Conservation (phyloP, 208 protist species). For the Naegleria gruberi region DNA sequence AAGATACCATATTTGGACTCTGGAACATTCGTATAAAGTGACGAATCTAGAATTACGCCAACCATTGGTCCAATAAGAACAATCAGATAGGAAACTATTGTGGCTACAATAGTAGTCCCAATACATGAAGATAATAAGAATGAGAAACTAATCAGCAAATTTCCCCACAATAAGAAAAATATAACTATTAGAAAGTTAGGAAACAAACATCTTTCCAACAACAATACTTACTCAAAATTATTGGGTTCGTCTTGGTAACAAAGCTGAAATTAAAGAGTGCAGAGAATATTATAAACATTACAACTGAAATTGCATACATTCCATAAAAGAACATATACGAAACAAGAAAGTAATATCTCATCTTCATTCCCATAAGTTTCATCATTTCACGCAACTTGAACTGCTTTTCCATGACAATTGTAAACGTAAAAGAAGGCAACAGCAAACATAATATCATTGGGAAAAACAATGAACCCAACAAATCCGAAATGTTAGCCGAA, state of each 20-base stretch:
- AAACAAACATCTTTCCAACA: too few species aligned
- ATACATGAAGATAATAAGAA: not conserved
- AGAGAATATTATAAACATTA: not conserved
- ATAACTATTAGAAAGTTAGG: too few species aligned
- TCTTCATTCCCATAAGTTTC: constrained; percentile 23
- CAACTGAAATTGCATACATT: not conserved
- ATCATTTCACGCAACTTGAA: constrained; percentile 21
- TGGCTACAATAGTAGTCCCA: not conserved
- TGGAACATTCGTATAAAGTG: not conserved
- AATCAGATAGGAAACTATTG: not conserved
- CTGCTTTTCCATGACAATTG: constrained; percentile 16
- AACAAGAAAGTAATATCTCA: not conserved
- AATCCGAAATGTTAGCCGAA: too few species aligned
- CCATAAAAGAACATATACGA: not conserved
- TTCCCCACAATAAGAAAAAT: not conserved
- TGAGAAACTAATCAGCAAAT: not conserved
- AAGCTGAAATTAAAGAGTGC: not conserved
- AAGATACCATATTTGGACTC: not conserved
- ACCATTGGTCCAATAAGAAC: not conserved
- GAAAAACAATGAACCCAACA: not conserved
- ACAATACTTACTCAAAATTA: not conserved
- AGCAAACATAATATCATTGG: not conserved
- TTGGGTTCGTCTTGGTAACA: not conserved
- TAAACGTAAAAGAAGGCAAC: not conserved
- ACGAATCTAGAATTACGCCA: not conserved